Conservation (phyloP, 345 rosid genomes). For the Pistacia vera region DNA sequence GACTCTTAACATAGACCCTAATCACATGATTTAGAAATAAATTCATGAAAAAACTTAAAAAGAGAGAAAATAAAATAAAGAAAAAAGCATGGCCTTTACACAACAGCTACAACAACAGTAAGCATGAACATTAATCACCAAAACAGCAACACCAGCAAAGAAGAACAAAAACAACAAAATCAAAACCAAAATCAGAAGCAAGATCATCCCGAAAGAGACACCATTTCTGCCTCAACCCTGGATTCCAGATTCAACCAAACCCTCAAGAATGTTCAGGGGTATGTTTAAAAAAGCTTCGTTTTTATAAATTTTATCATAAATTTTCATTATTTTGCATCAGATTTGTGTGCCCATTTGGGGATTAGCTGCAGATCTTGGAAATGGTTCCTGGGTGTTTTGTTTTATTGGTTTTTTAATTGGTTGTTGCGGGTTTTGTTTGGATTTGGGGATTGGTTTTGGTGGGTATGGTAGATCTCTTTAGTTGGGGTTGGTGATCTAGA, state of each 20-base stretch:
- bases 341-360: slow-evolving; percentile 20
- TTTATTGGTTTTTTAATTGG: not conserved
- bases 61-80: not conserved
- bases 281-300: not conserved
- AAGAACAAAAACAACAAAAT: slow-evolving; percentile 2
- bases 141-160: not conserved
- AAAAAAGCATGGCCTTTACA: slow-evolving; percentile 13
- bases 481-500: slow-evolving; percentile 5
- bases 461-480: slow-evolving; percentile 29
- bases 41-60: no score
- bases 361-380: slow-evolving; percentile 19
- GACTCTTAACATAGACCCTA: no score
- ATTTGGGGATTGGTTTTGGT: slow-evolving; percentile 12
- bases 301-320: not conserved
- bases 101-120: slow-evolving; percentile 19
- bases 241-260: slow-evolving; percentile 93
- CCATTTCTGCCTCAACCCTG: slow-evolving; percentile 39
- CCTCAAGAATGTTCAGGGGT: slow-evolving; percentile 93
- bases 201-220: slow-evolving; percentile 34
- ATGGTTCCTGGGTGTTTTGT: not conserved
- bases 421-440: not conserved
- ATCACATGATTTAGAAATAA: no score
- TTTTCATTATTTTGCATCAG: slow-evolving; percentile 15
- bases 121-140: slow-evolving; percentile 27
- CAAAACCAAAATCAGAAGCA: not conserved